phyloP scores from a whole-genome alignment of 83 land plant species.

The Picea mariana region DNA sequence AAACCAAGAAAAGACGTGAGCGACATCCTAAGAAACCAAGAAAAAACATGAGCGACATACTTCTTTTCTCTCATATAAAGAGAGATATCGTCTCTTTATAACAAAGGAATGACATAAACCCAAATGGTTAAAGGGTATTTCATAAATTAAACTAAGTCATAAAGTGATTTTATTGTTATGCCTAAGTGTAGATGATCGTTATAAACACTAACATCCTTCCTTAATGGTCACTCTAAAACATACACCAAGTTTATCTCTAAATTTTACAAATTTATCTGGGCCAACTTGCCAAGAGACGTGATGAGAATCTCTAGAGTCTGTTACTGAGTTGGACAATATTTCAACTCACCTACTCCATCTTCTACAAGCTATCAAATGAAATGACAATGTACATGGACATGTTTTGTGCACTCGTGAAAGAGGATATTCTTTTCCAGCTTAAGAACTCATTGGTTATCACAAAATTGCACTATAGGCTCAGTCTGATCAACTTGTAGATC shows the following conservation, averaged over 20 bases:
- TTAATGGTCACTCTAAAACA: neutral
- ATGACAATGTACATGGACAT: too few species aligned
- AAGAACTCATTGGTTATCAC: neutral
- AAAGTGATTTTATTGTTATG: too few species aligned
- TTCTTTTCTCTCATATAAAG: neutral
- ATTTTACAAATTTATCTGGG: neutral
- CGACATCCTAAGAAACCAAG: too few species aligned
- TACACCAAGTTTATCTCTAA: constrained; percentile 3
- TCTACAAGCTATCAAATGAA: neutral
- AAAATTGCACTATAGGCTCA: neutral
- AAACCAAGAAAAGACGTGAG: too few species aligned
- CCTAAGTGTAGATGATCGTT: too few species aligned
- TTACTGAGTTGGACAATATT: neutral
- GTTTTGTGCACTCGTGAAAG: neutral
- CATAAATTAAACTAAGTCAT: too few species aligned
- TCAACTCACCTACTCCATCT: neutral
- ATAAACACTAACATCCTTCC: neutral
- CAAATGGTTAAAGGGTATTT: too few species aligned
- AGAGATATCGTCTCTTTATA: constrained; percentile 1
- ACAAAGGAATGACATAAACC: neutral
- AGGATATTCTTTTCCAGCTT: neutral
- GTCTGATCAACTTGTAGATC: neutral
- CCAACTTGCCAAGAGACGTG: neutral
- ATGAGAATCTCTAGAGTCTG: neutral
- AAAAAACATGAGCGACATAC: too few species aligned